phyloP scores from a whole-genome alignment of 805 yeast genomes.

The Barnettozyma californica region DNA sequence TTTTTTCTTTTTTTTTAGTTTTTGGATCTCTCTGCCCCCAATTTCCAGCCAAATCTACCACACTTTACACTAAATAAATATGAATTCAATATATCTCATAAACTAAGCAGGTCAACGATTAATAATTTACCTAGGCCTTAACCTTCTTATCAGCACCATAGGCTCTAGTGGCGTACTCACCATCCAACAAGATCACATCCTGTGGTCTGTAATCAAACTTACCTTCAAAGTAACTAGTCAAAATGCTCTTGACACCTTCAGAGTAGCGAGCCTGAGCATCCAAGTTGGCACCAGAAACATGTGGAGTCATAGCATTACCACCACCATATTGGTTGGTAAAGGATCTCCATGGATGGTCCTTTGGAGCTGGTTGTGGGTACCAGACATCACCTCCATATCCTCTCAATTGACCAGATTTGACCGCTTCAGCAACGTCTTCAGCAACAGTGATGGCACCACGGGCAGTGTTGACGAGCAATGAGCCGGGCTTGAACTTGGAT shows the following conservation, averaged over 20 bases:
- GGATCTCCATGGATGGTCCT: constrained; percentile 70
- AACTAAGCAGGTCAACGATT: not conserved
- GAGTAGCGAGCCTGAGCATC: constrained; percentile 79
- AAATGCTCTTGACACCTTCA: constrained; percentile 59
- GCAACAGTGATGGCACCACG: constrained; percentile 76
- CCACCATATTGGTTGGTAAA: constrained; percentile 62
- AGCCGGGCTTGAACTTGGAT: constrained; percentile 66
- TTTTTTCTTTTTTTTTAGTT: not conserved
- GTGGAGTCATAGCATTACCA: constrained; percentile 86
- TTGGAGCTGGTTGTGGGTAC: constrained; percentile 81
- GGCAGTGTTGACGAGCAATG: constrained; percentile 73
- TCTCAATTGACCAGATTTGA: constrained; percentile 58
- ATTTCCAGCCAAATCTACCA: no score
- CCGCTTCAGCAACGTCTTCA: constrained; percentile 72
- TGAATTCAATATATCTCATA: not conserved
- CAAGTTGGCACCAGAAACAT: constrained; percentile 71
- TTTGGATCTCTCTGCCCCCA: no score
- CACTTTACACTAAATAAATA: not conserved
- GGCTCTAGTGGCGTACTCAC: constrained; percentile 68
- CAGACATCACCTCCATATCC: constrained; percentile 88
- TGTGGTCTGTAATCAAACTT: constrained; percentile 68
- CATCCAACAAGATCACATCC: constrained; percentile 66
- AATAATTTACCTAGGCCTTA: constrained; percentile 5
- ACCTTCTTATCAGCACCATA: constrained; percentile 50
- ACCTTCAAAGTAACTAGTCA: constrained; percentile 56